phyloP scores from a whole-genome alignment of 2,329 filamentous ascomycete genomes.

The Tolypocladium sp. region DNA sequence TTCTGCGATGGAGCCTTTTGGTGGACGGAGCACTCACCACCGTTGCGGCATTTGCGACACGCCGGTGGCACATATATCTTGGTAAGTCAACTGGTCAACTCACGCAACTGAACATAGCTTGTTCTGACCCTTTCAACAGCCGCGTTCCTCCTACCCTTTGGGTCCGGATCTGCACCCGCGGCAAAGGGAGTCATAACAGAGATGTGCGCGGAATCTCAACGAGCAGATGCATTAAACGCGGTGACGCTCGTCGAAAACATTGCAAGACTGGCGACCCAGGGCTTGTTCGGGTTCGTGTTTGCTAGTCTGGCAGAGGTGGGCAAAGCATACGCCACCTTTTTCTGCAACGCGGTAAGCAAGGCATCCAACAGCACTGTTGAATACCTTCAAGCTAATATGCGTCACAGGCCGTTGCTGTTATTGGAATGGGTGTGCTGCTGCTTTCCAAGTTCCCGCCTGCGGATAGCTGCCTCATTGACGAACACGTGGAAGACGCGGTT shows the following conservation, averaged over 20 bases:
- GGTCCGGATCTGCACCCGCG: constrained; percentile 58
- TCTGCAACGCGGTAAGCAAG: constrained; percentile 51
- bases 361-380: neutral
- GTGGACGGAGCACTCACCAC: constrained; percentile 57
- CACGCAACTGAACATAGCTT: neutral
- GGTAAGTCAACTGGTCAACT: constrained; percentile 20
- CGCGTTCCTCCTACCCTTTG: constrained; percentile 56
- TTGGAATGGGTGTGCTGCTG: constrained; percentile 29
- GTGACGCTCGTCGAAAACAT: constrained; percentile 64
- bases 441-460: constrained; percentile 32
- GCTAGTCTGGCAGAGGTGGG: constrained; percentile 52
- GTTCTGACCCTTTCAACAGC: constrained; percentile 23
- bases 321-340: constrained; percentile 54
- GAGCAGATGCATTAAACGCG: constrained; percentile 58
- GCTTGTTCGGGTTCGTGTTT: constrained; percentile 59
- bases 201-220: constrained; percentile 53
- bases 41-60: constrained; percentile 49
- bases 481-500: neutral
- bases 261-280: constrained; percentile 52
- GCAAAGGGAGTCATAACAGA: constrained; percentile 67
- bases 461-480: constrained; percentile 25
- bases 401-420: constrained; percentile 38
- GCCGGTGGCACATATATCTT: constrained; percentile 61
- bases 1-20: constrained; percentile 56
- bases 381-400: constrained; percentile 5